These are phyloP conservation scores for Pleochaeta shiraiana DNA, from an alignment of 2,329 filamentous ascomycete species.

Conservation along the genomic window DNA sequence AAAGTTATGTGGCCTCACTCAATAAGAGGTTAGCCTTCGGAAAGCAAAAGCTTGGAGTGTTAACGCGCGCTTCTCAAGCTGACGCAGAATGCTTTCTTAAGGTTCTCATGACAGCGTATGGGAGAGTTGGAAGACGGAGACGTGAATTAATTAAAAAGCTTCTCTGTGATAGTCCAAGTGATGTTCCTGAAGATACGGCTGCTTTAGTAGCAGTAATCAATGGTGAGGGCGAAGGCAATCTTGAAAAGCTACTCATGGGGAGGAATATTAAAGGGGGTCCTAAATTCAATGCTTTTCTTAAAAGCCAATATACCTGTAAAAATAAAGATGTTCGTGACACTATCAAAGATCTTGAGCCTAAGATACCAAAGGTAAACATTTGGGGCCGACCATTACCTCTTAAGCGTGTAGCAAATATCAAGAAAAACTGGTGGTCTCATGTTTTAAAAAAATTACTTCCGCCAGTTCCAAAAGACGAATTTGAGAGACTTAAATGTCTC, in stretches of 20 bases:
- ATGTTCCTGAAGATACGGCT: slow-evolving; percentile 22
- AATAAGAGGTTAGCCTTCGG: slow-evolving; percentile 20
- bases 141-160: slow-evolving; percentile 25
- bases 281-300: slow-evolving; percentile 12
- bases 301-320: slow-evolving; percentile 11
- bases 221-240: not conserved
- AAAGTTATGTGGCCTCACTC: not conserved
- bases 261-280: slow-evolving; percentile 2
- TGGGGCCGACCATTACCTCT: slow-evolving; percentile 27
- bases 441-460: slow-evolving; percentile 27
- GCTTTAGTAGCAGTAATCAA: slow-evolving; percentile 9
- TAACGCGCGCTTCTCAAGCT: slow-evolving; percentile 32
- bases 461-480: slow-evolving; percentile 31
- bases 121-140: slow-evolving; percentile 28
- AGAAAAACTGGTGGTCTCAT: slow-evolving; percentile 26
- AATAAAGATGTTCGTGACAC: slow-evolving; percentile 6
- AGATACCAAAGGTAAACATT: slow-evolving; percentile 24
- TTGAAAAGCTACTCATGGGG: not conserved
- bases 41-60: slow-evolving; percentile 22
- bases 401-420: slow-evolving; percentile 23
- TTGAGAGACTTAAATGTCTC: slow-evolving; percentile 30
- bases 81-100: slow-evolving; percentile 24
- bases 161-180: slow-evolving; percentile 14
- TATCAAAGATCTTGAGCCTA: slow-evolving; percentile 14
- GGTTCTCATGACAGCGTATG: slow-evolving; percentile 29